phyloP scores from a whole-genome alignment of 805 yeast species.

The Cephaloascus albidus region DNA sequence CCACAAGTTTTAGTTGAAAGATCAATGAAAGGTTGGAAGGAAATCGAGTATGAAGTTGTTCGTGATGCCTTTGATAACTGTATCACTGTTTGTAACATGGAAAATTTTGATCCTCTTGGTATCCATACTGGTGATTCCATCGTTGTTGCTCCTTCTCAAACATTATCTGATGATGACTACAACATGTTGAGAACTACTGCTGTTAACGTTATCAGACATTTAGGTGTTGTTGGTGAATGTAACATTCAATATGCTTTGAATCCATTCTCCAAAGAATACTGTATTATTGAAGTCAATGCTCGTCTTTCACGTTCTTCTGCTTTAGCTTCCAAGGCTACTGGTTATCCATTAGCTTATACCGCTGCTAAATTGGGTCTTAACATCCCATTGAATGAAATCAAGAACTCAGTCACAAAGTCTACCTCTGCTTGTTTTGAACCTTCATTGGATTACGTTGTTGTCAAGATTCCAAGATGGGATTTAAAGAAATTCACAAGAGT shows the following conservation, averaged over 20 bases:
- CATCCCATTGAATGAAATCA: conserved; percentile 84
- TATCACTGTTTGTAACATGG: conserved; percentile 99
- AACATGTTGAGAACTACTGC: conserved; percentile 98
- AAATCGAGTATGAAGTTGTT: conserved; percentile 96
- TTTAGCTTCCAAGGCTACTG: conserved; percentile 96
- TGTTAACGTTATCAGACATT: conserved; percentile 90
- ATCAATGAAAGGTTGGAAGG: conserved; percentile 99
- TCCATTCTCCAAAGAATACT: conserved; percentile 88
- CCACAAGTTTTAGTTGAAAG: conserved; percentile 94
- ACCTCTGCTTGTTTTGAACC: conserved; percentile 98
- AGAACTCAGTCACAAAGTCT: conserved; percentile 86
- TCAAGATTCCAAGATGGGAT: conserved; percentile 99
- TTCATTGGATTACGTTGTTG: conserved; percentile 91
- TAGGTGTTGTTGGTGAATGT: conserved; percentile 99
- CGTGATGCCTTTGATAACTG: conserved; percentile 97
- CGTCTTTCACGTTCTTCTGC: conserved; percentile 98
- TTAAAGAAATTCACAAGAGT: conserved; percentile 92
- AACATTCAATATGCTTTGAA: conserved; percentile 95
- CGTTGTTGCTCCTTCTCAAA: conserved; percentile 98
- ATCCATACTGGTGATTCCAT: conserved; percentile 99
- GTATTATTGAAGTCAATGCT: conserved; percentile 97
- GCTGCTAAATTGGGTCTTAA: conserved; percentile 95
- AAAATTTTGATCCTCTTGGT: conserved; percentile 96
- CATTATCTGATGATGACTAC: conserved; percentile 92
- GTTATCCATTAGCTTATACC: conserved; percentile 95